A percentile compares a stretch with the other conserved stretches of the same genome.
phyloP scores from a whole-genome alignment of 306 rosid genomes.

The Vigna trinervia region DNA sequence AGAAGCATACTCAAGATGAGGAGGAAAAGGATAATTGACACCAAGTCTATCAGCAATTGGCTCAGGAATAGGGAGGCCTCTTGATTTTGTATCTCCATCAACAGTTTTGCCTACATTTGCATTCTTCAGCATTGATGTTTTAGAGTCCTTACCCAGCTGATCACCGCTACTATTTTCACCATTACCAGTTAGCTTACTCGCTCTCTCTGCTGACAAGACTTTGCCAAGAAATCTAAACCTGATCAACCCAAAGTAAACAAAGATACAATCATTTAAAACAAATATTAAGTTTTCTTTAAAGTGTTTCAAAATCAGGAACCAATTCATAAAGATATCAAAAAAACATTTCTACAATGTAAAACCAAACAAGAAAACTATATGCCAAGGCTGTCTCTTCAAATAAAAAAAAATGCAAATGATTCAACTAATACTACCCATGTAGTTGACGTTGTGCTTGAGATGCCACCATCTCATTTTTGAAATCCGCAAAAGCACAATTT shows the following conservation, averaged over 20 bases:
- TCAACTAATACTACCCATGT: constrained; percentile 61
- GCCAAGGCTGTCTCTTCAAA: constrained; percentile 3
- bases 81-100: constrained; percentile 54
- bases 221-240: constrained; percentile 90
- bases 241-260: constrained; percentile 40
- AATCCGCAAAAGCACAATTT: constrained; percentile 83
- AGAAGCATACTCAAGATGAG: constrained; percentile 77
- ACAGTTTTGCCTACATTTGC: constrained; percentile 44
- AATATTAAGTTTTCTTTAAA: not conserved
- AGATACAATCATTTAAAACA: constrained; percentile 26
- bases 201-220: constrained; percentile 80
- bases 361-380: not conserved
- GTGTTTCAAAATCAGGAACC: constrained; percentile 21
- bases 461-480: constrained; percentile 70
- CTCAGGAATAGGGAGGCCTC: constrained; percentile 57
- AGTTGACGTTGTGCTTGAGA: constrained; percentile 78
- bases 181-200: constrained; percentile 52
- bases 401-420: not conserved
- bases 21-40: constrained; percentile 93
- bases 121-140: constrained; percentile 43
- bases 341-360: not conserved
- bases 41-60: constrained; percentile 88
- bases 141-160: constrained; percentile 51
- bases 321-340: constrained; percentile 5
- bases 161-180: constrained; percentile 43